phyloP scores from a whole-genome alignment of 2,329 filamentous ascomycete species.

The Aspergillus thermomutatus region DNA sequence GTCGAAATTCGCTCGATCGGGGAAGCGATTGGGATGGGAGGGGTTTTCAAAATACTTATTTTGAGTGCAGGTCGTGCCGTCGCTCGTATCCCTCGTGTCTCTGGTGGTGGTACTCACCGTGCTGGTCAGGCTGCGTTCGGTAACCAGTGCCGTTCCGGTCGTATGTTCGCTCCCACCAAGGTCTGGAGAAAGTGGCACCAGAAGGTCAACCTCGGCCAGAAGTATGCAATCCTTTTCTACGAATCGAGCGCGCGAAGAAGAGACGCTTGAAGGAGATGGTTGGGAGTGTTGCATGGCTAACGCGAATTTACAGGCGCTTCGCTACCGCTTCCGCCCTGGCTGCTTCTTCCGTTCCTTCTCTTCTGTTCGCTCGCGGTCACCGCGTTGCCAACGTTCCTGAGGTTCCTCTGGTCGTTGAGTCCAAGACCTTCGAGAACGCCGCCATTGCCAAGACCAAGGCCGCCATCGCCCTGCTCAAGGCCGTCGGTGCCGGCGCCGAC shows the following conservation, averaged over 20 bases:
- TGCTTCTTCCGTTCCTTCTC: slow-evolving; percentile 90
- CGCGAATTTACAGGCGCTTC: slow-evolving; percentile 66
- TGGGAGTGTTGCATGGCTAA: slow-evolving; percentile 10
- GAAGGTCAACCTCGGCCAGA: slow-evolving; percentile 99
- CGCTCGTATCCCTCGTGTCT: slow-evolving; percentile 99
- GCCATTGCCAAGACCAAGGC: slow-evolving; percentile 84
- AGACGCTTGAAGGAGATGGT: neutral
- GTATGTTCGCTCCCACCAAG: slow-evolving; percentile 99
- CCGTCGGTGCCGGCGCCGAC: slow-evolving; percentile 84
- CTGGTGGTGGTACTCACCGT: slow-evolving; percentile 99
- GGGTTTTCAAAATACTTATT: slow-evolving; percentile 11
- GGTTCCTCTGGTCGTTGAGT: slow-evolving; percentile 95
- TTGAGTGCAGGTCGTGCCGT: slow-evolving; percentile 78
- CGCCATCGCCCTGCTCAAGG: slow-evolving; percentile 82
- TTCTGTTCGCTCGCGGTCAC: slow-evolving; percentile 96
- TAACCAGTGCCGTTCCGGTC: slow-evolving; percentile 99
- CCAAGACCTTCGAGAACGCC: slow-evolving; percentile 75
- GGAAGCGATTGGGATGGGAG: slow-evolving; percentile 2
- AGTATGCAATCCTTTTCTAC: slow-evolving; percentile 54
- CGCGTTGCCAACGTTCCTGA: slow-evolving; percentile 87
- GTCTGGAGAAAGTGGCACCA: slow-evolving; percentile 99
- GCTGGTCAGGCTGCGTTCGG: slow-evolving; percentile 99
- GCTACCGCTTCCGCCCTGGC: slow-evolving; percentile 96
- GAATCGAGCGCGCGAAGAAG: neutral
- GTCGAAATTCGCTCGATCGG: slow-evolving; percentile 28